A percentile compares a stretch with the other conserved stretches of the same genome.
These are phyloP conservation scores for Septoria petroselini DNA, from an alignment of 2,329 filamentous ascomycete genomes.

Conservation along the genomic window DNA sequence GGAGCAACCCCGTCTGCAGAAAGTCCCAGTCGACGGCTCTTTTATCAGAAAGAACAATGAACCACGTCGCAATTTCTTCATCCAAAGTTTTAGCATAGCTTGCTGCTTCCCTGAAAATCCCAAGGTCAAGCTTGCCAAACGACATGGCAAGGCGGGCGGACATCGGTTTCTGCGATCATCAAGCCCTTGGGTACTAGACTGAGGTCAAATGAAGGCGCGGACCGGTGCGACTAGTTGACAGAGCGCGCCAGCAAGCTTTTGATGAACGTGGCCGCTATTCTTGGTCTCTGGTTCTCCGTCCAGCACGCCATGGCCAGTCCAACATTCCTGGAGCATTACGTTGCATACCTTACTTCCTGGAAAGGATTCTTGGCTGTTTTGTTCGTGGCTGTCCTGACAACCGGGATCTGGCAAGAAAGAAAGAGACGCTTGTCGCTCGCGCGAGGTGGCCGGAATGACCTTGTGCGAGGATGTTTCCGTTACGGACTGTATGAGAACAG, in stretches of 20 bases:
- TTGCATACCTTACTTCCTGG: constrained; percentile 15
- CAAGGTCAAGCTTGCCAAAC: not conserved
- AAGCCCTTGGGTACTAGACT: not conserved
- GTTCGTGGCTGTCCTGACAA: constrained; percentile 1
- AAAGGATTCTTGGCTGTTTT: constrained; percentile 14
- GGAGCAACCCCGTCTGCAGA: not conserved
- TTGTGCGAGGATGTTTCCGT: constrained; percentile 7
- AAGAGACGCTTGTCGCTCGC: not conserved
- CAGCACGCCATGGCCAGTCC: constrained; percentile 3
- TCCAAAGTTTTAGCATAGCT: not conserved
- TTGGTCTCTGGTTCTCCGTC: constrained; percentile 1
- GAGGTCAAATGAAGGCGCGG: too few relatives aligned
- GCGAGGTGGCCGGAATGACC: not conserved
- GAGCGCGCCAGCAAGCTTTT: not conserved
- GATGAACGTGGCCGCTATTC: not conserved
- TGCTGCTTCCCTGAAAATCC: not conserved
- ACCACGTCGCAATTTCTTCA: constrained; percentile 7
- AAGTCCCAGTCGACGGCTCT: not conserved
- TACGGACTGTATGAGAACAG: constrained; percentile 15
- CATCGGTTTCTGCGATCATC: not conserved
- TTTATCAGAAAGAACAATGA: not conserved
- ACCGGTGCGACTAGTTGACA: too few relatives aligned
- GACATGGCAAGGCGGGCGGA: not conserved
- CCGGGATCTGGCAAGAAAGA: constrained; percentile 7
- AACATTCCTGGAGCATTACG: constrained; percentile 16